Conservation (phyloP, 768 basidiomycete genomes). For the Mycena latifolia region DNA sequence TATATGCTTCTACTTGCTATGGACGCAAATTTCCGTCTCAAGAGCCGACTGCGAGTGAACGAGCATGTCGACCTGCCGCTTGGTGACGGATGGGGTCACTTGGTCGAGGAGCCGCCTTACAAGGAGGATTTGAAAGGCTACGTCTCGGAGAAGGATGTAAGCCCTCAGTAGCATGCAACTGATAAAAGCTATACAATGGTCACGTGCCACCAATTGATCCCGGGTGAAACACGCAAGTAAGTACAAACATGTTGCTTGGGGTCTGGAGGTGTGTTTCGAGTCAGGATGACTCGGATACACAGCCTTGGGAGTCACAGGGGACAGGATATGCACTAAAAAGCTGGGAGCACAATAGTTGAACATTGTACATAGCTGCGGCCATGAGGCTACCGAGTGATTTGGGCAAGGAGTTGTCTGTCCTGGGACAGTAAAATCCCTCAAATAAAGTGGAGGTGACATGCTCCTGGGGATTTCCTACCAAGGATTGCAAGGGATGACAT, state of each 20-base stretch:
- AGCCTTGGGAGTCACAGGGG: background rate
- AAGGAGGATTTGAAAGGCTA: conserved; percentile 18
- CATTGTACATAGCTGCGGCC: background rate
- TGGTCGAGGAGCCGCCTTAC: conserved; percentile 26
- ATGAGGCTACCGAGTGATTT: background rate
- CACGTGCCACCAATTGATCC: too few relatives aligned
- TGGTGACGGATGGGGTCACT: conserved; percentile 28
- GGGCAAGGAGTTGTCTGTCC: background rate
- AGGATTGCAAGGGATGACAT: too few relatives aligned
- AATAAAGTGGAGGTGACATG: background rate
- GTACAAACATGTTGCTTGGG: background rate
- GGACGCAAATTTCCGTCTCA: conserved; percentile 39
- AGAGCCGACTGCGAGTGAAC: conserved; percentile 20
- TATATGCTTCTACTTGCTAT: conserved; percentile 26
- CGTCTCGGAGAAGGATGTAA: conserved; percentile 28
- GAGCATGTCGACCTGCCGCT: conserved; percentile 31
- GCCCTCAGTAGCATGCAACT: too few relatives aligned
- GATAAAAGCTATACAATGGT: too few relatives aligned
- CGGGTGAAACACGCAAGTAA: background rate
- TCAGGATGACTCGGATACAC: background rate
- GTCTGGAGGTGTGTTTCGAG: background rate
- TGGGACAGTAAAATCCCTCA: background rate
- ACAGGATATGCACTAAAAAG: background rate
- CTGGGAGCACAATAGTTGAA: background rate
- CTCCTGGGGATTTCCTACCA: too few relatives aligned